Percentiles rank a stretch among this genome's conserved stretches.
These are phyloP conservation scores for Russula virescens DNA, from an alignment of 768 basidiomycete genomes.

Conservation along the genomic window DNA sequence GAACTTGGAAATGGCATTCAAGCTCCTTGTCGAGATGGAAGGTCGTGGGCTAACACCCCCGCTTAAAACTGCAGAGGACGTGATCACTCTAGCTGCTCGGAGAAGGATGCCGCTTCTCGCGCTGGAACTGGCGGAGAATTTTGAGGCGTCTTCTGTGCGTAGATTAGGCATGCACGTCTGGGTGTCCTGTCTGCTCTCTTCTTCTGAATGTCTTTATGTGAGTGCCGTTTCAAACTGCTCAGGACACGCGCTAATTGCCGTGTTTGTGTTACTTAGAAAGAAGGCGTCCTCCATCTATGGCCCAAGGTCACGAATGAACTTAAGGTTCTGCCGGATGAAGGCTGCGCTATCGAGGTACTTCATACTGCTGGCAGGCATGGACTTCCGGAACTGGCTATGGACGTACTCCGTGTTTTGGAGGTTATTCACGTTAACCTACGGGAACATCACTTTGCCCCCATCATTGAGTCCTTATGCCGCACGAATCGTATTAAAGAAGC, in stretches of 20 bases:
- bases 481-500: slow-evolving; percentile 57
- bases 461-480: slow-evolving; percentile 68
- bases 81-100: slow-evolving; percentile 51
- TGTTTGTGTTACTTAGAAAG: slow-evolving; percentile 40
- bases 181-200: slow-evolving; percentile 60
- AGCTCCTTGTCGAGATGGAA: slow-evolving; percentile 56
- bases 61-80: slow-evolving; percentile 42
- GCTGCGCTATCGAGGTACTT: slow-evolving; percentile 61
- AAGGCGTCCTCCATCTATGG: slow-evolving; percentile 66
- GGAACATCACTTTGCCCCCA: slow-evolving; percentile 73
- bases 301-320: slow-evolving; percentile 46
- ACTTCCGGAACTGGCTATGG: slow-evolving; percentile 60
- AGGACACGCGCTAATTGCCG: neutral
- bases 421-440: slow-evolving; percentile 41
- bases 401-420: slow-evolving; percentile 55
- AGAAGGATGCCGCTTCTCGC: slow-evolving; percentile 59
- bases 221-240: slow-evolving; percentile 29
- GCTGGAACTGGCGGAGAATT: slow-evolving; percentile 59
- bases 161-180: slow-evolving; percentile 51
- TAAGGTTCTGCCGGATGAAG: slow-evolving; percentile 63
- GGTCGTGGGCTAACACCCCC: slow-evolving; percentile 44
- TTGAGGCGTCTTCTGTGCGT: slow-evolving; percentile 50
- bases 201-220: slow-evolving; percentile 64
- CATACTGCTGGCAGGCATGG: slow-evolving; percentile 70
- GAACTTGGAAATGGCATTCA: slow-evolving; percentile 63